phyloP scores from a whole-genome alignment of 2,329 filamentous ascomycete genomes.

The Venturia nashicola region DNA sequence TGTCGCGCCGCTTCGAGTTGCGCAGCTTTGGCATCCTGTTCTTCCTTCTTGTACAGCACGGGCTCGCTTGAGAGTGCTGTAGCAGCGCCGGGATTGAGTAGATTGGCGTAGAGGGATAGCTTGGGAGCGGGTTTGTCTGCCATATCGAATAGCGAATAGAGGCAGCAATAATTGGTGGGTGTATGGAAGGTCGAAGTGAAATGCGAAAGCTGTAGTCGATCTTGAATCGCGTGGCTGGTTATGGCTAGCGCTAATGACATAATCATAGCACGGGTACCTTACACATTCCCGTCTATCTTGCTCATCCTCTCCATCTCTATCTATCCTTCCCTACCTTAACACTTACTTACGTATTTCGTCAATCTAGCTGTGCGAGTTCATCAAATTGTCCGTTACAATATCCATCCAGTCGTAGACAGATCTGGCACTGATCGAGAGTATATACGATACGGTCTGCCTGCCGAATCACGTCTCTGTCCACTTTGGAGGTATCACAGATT shows the following conservation, averaged over 20 bases:
- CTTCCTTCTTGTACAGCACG: conserved; percentile 53
- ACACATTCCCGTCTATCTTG: too few relatives aligned
- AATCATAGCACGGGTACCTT: neutral
- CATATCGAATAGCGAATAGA: conserved; percentile 1
- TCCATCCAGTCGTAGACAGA: neutral
- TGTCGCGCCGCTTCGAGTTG: conserved; percentile 47
- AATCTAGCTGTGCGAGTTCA: neutral
- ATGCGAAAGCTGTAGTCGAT: neutral
- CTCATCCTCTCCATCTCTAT: neutral
- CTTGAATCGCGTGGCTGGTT: neutral
- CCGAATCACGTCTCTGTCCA: neutral
- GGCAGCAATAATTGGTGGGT: neutral
- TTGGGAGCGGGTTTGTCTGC: neutral
- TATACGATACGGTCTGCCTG: neutral
- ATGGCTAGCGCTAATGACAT: neutral
- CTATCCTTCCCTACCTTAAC: neutral
- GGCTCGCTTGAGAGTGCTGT: conserved; percentile 61
- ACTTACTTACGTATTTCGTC: too few relatives aligned
- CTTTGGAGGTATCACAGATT: neutral
- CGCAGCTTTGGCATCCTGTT: conserved; percentile 35
- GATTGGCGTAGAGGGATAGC: conserved; percentile 73
- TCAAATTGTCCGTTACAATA: neutral
- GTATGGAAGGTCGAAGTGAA: neutral
- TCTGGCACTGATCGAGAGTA: neutral
- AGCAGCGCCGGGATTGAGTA: conserved; percentile 47